Evolutionary conservation across 164 flowering plant genomes (phyloP).

Genomic region (Pachysandra terminalis): DNA sequence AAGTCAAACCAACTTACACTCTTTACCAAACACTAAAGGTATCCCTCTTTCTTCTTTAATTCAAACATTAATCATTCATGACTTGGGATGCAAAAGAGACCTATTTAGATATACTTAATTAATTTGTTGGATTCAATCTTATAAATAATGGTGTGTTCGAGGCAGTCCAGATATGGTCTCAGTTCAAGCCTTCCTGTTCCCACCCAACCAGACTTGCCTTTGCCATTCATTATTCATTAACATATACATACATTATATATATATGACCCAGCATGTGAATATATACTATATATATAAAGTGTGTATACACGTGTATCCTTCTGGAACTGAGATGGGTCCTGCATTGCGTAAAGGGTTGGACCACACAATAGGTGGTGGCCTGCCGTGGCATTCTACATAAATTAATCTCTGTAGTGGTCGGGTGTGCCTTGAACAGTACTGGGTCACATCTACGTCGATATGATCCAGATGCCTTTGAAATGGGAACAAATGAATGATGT

Average conservation of each 20-base stretch:
- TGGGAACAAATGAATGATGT: slow-evolving; percentile 32
- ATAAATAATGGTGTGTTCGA: slow-evolving; percentile 13
- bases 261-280: background rate
- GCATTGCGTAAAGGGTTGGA: slow-evolving; percentile 37
- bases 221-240: background rate
- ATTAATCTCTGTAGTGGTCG: background rate
- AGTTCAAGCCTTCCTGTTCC: slow-evolving; percentile 30
- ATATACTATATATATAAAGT: no score
- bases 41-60: slow-evolving; percentile 12
- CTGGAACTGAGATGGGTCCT: slow-evolving; percentile 29
- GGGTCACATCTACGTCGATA: slow-evolving; percentile 29
- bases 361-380: slow-evolving; percentile 1
- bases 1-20: slow-evolving; percentile 21
- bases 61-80: slow-evolving; percentile 6
- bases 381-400: slow-evolving; percentile 10
- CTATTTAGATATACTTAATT: background rate
- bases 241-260: no score
- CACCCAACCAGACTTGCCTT: slow-evolving; percentile 29
- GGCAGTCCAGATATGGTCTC: slow-evolving; percentile 28
- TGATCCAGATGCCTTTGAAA: slow-evolving; percentile 38
- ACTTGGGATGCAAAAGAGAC: background rate
- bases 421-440: slow-evolving; percentile 12
- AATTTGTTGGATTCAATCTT: background rate
- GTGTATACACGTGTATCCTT: slow-evolving; percentile 16
- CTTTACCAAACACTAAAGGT: slow-evolving; percentile 5